A percentile compares a stretch with the other conserved stretches of the same genome.
These are phyloP conservation scores for Maudiozyma saulgeensis DNA, from an alignment of 805 yeast species.

Conservation along the genomic window DNA sequence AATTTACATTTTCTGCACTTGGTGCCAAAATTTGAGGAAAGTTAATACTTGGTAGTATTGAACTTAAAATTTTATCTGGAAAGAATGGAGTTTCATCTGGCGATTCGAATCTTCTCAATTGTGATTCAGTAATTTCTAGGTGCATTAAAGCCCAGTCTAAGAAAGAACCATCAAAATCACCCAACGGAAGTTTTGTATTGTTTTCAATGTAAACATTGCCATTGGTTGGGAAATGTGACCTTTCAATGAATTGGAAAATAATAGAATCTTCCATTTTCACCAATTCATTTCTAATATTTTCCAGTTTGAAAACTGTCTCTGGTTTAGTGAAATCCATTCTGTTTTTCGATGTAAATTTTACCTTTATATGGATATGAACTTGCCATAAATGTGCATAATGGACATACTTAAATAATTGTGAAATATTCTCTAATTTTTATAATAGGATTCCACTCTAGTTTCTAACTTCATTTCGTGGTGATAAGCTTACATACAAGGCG, in stretches of 20 bases:
- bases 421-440: too few species aligned
- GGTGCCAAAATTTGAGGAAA: conserved; percentile 74
- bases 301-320: conserved; percentile 67
- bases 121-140: conserved; percentile 66
- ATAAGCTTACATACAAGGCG: too few species aligned
- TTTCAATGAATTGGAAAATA: conserved; percentile 82
- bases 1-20: conserved; percentile 65
- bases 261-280: conserved; percentile 95
- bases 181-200: conserved; percentile 41
- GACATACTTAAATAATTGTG: background rate
- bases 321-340: conserved; percentile 79
- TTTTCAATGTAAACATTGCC: conserved; percentile 61
- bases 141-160: conserved; percentile 78
- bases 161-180: conserved; percentile 68
- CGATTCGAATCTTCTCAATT: conserved; percentile 80
- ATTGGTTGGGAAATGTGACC: conserved; percentile 76
- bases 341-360: background rate
- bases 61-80: conserved; percentile 51
- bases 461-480: too few species aligned
- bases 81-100: conserved; percentile 92
- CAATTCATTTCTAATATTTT: conserved; percentile 74
- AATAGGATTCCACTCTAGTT: too few species aligned
- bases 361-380: too few species aligned
- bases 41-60: conserved; percentile 70
- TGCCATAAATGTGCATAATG: background rate